Evolutionary conservation across 495 filamentous ascomycete genomes (phyloP).

Genomic region (Penicillium steckii): DNA sequence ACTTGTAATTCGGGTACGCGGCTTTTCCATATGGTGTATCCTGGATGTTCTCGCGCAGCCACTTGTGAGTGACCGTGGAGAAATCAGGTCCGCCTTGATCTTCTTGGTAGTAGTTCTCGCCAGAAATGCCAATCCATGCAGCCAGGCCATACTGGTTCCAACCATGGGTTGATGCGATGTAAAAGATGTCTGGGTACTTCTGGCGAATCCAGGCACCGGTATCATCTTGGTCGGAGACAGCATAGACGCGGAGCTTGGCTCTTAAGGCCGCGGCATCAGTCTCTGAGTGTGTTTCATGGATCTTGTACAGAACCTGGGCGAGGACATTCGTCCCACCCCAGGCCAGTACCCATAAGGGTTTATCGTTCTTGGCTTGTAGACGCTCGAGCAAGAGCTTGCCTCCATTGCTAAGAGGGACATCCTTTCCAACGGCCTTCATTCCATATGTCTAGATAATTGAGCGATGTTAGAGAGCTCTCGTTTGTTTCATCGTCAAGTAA

Average conservation of each 20-base stretch:
- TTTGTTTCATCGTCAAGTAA: neutral
- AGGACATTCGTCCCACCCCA: conserved; percentile 52
- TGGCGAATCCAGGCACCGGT: conserved; percentile 46
- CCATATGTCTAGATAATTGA: conserved; percentile 23
- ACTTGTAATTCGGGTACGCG: conserved; percentile 40
- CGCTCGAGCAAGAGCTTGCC: conserved; percentile 35
- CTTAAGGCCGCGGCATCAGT: conserved; percentile 28
- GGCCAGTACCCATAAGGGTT: conserved; percentile 42
- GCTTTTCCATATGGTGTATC: conserved; percentile 34
- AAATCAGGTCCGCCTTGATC: conserved; percentile 44
- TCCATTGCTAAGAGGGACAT: conserved; percentile 32
- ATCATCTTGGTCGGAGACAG: conserved; percentile 51
- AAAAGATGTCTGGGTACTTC: conserved; percentile 44
- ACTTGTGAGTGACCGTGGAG: conserved; percentile 35
- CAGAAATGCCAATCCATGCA: conserved; percentile 46
- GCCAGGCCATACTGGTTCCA: conserved; percentile 50
- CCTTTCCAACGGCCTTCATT: conserved; percentile 26
- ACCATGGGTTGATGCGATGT: conserved; percentile 44
- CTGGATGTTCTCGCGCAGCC: conserved; percentile 46
- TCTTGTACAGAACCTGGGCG: conserved; percentile 36
- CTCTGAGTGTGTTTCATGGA: conserved; percentile 24
- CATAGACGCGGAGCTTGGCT: conserved; percentile 42
- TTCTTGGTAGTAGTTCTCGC: conserved; percentile 41
- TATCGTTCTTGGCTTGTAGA: conserved; percentile 18
- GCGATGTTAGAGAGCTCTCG: no score